These are phyloP conservation scores for Verbascum thapsus DNA, from an alignment of 257 asterid species.

Conservation along the genomic window DNA sequence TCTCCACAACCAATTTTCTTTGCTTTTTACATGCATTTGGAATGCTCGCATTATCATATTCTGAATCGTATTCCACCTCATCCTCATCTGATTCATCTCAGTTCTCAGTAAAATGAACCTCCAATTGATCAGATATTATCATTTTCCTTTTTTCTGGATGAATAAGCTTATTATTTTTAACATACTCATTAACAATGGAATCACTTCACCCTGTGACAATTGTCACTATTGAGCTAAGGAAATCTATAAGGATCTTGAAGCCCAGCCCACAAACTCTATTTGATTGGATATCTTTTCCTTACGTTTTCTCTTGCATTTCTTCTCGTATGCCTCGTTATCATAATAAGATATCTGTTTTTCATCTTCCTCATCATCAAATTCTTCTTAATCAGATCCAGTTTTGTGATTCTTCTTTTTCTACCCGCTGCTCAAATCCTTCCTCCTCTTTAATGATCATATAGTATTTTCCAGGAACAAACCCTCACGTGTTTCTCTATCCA, in stretches of 20 bases:
- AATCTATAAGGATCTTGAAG: slow-evolving; percentile 65
- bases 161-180: slow-evolving; percentile 49
- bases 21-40: slow-evolving; percentile 33
- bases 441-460: slow-evolving; percentile 51
- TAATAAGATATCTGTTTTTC: slow-evolving; percentile 48
- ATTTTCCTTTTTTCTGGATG: slow-evolving; percentile 52
- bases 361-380: slow-evolving; percentile 39
- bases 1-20: slow-evolving; percentile 36
- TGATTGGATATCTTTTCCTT: slow-evolving; percentile 46
- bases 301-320: slow-evolving; percentile 26
- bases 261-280: slow-evolving; percentile 74
- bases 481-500: slow-evolving; percentile 65
- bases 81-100: slow-evolving; percentile 54
- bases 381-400: slow-evolving; percentile 47
- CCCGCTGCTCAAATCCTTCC: slow-evolving; percentile 51
- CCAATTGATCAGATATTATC: slow-evolving; percentile 53
- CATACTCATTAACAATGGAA: slow-evolving; percentile 53
- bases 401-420: too few relatives aligned
- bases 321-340: slow-evolving; percentile 37
- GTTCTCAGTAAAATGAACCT: slow-evolving; percentile 62
- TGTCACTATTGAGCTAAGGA: slow-evolving; percentile 49
- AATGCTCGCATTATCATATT: slow-evolving; percentile 30
- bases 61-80: slow-evolving; percentile 39
- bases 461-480: slow-evolving; percentile 78
- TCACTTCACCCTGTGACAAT: slow-evolving; percentile 57